Evolutionary conservation across 2,329 filamentous ascomycete genomes (phyloP).

Genomic region (Beauveria sp.): DNA sequence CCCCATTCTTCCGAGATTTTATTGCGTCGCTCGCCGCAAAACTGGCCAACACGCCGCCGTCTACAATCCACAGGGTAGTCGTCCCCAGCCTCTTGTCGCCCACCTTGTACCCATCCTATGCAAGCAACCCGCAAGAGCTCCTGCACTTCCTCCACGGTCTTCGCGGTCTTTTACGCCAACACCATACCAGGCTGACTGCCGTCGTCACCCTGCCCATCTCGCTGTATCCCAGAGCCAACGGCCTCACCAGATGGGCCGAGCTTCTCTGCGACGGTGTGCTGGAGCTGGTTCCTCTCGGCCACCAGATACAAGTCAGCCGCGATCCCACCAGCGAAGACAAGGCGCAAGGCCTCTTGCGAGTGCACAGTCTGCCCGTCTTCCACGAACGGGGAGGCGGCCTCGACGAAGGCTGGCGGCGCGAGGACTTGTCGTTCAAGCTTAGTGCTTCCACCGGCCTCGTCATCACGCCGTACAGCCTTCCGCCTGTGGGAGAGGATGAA

Average conservation of each 20-base stretch:
- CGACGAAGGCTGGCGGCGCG: conserved; percentile 59
- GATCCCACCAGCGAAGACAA: conserved; percentile 54
- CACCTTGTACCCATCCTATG: conserved; percentile 66
- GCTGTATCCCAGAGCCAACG: conserved; percentile 67
- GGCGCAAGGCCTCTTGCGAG: conserved; percentile 76
- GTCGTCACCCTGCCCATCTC: conserved; percentile 73
- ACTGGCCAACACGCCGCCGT: conserved; percentile 49
- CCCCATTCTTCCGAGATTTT: conserved; percentile 50
- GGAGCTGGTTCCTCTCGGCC: conserved; percentile 67
- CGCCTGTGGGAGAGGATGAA: conserved; percentile 71
- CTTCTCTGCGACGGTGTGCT: conserved; percentile 76
- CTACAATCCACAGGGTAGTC: conserved; percentile 68
- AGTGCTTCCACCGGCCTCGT: conserved; percentile 73
- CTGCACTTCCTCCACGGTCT: conserved; percentile 77
- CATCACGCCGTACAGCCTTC: conserved; percentile 82
- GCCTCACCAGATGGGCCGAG: conserved; percentile 80
- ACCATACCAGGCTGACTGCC: conserved; percentile 58
- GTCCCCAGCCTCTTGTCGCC: conserved; percentile 83
- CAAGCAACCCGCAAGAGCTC: conserved; percentile 63
- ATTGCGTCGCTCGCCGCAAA: conserved; percentile 49
- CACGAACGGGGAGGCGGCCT: conserved; percentile 82
- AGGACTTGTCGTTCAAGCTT: conserved; percentile 85
- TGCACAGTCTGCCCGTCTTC: conserved; percentile 75
- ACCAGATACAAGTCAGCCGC: conserved; percentile 45
- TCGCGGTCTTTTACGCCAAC: conserved; percentile 63